These are phyloP conservation scores for Ustilaginoidea virens DNA, from an alignment of 2,329 filamentous ascomycete species.

Conservation along the genomic window DNA sequence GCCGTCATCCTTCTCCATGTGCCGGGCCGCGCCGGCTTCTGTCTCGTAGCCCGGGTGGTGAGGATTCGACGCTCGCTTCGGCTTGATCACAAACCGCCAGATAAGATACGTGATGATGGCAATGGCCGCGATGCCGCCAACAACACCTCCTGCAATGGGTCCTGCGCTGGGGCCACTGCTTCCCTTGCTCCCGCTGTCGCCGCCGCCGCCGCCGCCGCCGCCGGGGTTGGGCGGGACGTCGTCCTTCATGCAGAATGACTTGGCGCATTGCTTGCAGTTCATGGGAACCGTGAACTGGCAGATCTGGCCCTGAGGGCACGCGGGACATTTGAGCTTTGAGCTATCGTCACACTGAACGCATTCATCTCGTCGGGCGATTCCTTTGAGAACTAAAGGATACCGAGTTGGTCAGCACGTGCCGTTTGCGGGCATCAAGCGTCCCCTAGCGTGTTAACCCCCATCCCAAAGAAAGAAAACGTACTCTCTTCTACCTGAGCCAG, in stretches of 20 bases:
- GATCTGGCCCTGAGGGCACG: slow-evolving; percentile 23
- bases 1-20: slow-evolving; percentile 30
- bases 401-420: background rate
- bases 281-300: slow-evolving; percentile 31
- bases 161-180: slow-evolving; percentile 51
- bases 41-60: slow-evolving; percentile 37
- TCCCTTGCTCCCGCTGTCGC: slow-evolving; percentile 9
- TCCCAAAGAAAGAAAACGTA: no score
- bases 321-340: slow-evolving; percentile 27
- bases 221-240: slow-evolving; percentile 7
- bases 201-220: slow-evolving; percentile 19
- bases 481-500: slow-evolving; percentile 16
- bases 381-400: slow-evolving; percentile 10
- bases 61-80: slow-evolving; percentile 48
- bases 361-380: slow-evolving; percentile 23
- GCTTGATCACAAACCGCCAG: slow-evolving; percentile 79
- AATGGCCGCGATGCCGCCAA: slow-evolving; percentile 68
- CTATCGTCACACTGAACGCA: slow-evolving; percentile 31
- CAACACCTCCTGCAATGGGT: slow-evolving; percentile 80
- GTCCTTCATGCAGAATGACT: slow-evolving; percentile 28
- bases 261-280: slow-evolving; percentile 30
- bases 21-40: slow-evolving; percentile 29
- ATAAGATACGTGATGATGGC: slow-evolving; percentile 64
- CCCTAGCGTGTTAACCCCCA: no score
- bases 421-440: no score